Percentiles rank a stretch among this genome's conserved stretches.
Evolutionary conservation across 2,329 filamentous ascomycete genomes (phyloP).

Genomic region (Nemania abortiva): DNA sequence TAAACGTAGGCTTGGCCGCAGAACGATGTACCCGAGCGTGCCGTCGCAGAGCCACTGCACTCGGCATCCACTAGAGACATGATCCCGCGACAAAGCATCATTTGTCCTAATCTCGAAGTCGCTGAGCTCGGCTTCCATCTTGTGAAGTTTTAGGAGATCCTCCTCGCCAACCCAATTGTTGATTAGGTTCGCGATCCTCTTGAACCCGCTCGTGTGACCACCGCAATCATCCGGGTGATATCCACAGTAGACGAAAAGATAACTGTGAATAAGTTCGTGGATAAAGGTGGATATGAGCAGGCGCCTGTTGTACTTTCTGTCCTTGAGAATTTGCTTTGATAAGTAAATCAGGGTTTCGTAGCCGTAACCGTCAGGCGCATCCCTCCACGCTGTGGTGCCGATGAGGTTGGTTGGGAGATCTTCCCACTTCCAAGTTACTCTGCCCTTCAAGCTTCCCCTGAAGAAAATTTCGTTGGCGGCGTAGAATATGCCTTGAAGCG

Average conservation of each 20-base stretch:
- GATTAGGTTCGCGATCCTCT: constrained; percentile 69
- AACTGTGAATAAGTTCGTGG: constrained; percentile 76
- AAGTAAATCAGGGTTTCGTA: constrained; percentile 74
- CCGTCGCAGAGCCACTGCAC: constrained; percentile 45
- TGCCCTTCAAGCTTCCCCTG: constrained; percentile 64
- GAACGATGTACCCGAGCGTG: constrained; percentile 43
- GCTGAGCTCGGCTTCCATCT: constrained; percentile 72
- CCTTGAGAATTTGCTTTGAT: constrained; percentile 68
- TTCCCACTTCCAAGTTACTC: constrained; percentile 73
- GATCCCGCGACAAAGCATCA: constrained; percentile 33
- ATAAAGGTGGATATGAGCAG: constrained; percentile 74
- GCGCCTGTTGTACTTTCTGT: constrained; percentile 67
- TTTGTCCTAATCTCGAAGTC: constrained; percentile 56
- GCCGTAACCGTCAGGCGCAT: constrained; percentile 59
- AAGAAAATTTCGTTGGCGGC: constrained; percentile 75
- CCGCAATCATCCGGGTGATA: constrained; percentile 66
- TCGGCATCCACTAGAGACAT: constrained; percentile 44
- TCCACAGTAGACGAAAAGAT: constrained; percentile 72
- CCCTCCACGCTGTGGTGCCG: constrained; percentile 71
- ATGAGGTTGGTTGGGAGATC: constrained; percentile 69
- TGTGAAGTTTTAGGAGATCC: constrained; percentile 64
- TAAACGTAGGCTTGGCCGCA: constrained; percentile 45
- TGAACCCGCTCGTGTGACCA: constrained; percentile 72
- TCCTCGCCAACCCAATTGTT: constrained; percentile 70
- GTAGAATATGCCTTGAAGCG: constrained; percentile 69